phyloP scores from a whole-genome alignment of 768 basidiomycete genomes.

The Infundibulicybe gibba region DNA sequence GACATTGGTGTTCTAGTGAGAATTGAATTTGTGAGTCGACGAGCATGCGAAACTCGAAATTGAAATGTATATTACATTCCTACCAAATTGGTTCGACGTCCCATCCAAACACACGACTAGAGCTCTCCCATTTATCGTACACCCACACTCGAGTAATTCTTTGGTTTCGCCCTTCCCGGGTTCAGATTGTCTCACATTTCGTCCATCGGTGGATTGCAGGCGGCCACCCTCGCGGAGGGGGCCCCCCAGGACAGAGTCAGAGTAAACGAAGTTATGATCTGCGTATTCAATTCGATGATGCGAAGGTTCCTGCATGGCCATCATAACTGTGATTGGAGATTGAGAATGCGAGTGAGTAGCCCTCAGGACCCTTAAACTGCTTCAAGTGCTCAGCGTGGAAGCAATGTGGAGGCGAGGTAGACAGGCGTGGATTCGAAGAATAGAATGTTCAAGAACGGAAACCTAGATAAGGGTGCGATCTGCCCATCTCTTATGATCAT shows the following conservation, averaged over 20 bases:
- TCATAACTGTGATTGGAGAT: neutral
- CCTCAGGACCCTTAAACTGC: neutral
- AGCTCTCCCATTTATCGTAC: neutral
- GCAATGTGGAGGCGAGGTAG: too few relatives aligned
- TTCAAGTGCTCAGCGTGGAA: too few relatives aligned
- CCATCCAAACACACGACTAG: slow-evolving; percentile 1
- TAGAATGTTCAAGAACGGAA: too few relatives aligned
- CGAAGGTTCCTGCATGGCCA: neutral
- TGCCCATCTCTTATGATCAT: too few relatives aligned
- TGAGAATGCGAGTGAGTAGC: neutral
- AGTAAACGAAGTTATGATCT: neutral
- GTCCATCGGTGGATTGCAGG: neutral
- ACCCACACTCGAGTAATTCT: neutral
- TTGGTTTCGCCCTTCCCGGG: neutral
- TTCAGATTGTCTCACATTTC: neutral
- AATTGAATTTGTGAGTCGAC: neutral
- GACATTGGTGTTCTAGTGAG: slow-evolving; percentile 3
- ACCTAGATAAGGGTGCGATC: too few relatives aligned
- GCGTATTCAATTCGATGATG: neutral
- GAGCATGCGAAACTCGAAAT: neutral
- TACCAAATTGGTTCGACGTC: slow-evolving; percentile 1
- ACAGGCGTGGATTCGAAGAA: too few relatives aligned
- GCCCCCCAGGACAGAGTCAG: neutral
- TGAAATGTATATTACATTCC: neutral
- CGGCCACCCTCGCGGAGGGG: neutral